Evolutionary conservation across 2,329 filamentous ascomycete genomes (phyloP).

Genomic region (Claviceps paspali): DNA sequence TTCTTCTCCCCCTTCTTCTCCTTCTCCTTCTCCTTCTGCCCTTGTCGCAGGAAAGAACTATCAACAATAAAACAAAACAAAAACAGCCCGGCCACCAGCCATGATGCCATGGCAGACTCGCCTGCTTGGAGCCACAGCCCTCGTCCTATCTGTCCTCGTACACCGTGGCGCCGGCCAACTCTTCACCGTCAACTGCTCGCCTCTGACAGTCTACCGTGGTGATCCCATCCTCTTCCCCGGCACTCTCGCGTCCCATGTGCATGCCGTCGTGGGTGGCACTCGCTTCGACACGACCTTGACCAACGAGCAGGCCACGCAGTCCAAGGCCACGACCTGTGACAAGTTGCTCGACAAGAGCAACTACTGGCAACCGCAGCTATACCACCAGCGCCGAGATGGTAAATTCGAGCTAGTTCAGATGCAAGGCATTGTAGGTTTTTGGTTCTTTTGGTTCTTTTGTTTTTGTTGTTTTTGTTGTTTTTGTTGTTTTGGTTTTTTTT

Average conservation of each 20-base stretch:
- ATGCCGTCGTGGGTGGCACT: conserved; percentile 47
- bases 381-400: conserved; percentile 35
- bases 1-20: no score
- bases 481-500: no score
- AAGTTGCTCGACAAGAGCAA: conserved; percentile 47
- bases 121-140: neutral
- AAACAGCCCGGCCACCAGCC: neutral
- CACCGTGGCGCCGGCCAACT: conserved; percentile 5
- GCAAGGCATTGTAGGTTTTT: conserved; percentile 12
- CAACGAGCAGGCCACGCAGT: conserved; percentile 33
- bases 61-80: no score
- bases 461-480: no score
- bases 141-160: neutral
- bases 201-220: conserved; percentile 25
- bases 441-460: no score
- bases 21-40: no score
- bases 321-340: conserved; percentile 49
- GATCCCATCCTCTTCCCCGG: conserved; percentile 47
- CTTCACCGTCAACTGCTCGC: conserved; percentile 14
- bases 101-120: neutral
- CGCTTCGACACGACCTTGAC: conserved; percentile 40
- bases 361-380: conserved; percentile 52
- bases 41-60: no score
- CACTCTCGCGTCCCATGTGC: conserved; percentile 36
- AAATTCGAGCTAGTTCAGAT: conserved; percentile 29